Evolutionary conservation across 1,284 basidiomycete genomes (phyloP).

Genomic region (Fomitiporia mediterranea): DNA sequence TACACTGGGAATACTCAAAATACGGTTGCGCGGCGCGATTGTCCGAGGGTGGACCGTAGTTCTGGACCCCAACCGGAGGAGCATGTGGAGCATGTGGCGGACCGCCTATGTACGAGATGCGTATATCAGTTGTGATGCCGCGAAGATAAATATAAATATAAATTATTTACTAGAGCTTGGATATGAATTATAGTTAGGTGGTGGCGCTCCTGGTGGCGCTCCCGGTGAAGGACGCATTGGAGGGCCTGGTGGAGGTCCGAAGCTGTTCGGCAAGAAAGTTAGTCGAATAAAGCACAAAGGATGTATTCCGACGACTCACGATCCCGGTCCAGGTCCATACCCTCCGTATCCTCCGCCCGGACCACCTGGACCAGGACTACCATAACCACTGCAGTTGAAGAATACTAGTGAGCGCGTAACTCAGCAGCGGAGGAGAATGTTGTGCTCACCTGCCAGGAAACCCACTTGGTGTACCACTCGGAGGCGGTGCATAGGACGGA

Average conservation of each 20-base stretch:
- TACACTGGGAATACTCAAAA: slow-evolving; percentile 87
- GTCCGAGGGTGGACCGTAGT: slow-evolving; percentile 59
- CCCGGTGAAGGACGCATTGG: no score
- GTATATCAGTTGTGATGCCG: neutral
- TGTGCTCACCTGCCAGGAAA: neutral
- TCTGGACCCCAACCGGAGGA: slow-evolving; percentile 61
- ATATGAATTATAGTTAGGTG: slow-evolving; percentile 19
- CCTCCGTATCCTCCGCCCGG: slow-evolving; percentile 21
- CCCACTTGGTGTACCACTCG: slow-evolving; percentile 16
- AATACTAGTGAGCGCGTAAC: neutral
- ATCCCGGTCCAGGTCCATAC: neutral
- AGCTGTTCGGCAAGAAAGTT: no score
- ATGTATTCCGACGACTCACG: no score
- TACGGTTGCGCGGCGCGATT: slow-evolving; percentile 37
- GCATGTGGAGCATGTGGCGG: slow-evolving; percentile 48
- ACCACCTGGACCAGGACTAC: neutral
- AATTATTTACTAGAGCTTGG: slow-evolving; percentile 20
- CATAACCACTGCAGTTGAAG: neutral
- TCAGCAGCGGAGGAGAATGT: no score
- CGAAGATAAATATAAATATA: neutral
- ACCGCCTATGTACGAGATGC: slow-evolving; percentile 26
- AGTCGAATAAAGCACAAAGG: no score
- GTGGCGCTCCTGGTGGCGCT: no score
- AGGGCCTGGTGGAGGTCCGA: neutral
- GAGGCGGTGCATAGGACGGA: slow-evolving; percentile 30